Conservation (phyloP, 345 rosid species). For the Salix caprea region DNA sequence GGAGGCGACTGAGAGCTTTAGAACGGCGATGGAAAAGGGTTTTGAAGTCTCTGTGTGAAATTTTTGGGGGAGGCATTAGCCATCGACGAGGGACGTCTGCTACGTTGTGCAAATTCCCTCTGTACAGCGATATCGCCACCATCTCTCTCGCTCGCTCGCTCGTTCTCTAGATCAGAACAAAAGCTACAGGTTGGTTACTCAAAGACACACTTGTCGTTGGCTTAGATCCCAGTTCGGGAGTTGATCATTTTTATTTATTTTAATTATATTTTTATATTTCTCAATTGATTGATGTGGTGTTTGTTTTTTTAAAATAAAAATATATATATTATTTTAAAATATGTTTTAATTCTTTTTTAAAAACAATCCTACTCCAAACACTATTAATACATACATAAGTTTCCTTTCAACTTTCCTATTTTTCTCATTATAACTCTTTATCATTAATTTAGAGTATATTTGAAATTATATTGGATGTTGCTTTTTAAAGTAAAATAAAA, state of each 20-base stretch:
- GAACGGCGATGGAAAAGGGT: slow-evolving; percentile 62
- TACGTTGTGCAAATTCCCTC: slow-evolving; percentile 83
- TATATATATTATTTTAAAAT: no score
- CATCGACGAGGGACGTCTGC: slow-evolving; percentile 73
- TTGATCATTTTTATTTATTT: no score
- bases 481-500: no score
- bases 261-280: no score
- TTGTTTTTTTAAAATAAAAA: no score
- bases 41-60: slow-evolving; percentile 60
- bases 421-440: no score
- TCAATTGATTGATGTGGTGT: no score
- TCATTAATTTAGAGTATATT: no score
- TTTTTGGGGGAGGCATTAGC: slow-evolving; percentile 56
- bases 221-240: neutral
- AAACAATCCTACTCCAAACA: no score
- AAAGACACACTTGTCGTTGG: neutral
- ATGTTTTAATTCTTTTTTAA: no score
- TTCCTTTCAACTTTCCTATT: neutral
- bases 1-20: slow-evolving; percentile 50
- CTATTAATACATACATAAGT: no score
- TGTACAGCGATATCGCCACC: slow-evolving; percentile 91
- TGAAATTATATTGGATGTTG: no score
- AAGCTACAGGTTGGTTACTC: neutral
- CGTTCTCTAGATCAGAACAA: neutral
- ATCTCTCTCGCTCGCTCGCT: slow-evolving; percentile 5